Base-by-base conservation (phyloP, 805 yeast genomes). In the Pichia heedii region DNA sequence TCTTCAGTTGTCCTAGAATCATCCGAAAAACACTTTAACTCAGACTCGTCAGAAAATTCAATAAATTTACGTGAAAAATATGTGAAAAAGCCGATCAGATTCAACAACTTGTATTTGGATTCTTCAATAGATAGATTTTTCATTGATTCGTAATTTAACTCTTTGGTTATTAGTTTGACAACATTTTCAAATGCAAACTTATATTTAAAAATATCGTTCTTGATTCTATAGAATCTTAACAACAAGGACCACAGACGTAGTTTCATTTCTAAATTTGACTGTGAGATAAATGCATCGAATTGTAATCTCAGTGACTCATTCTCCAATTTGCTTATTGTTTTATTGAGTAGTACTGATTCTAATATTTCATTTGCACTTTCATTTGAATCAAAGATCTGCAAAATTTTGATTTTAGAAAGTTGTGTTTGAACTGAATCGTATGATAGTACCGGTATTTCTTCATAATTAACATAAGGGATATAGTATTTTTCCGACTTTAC, bases 171-270 rank as follows among this genome's bases (percentile, higher is more conserved):
- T 18, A 77, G 62, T 2, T 58, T 54, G 2, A 86, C 45, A 13
- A 76, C 74, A 22, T 65, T 67, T 36, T 74, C 76, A 50, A 81
- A 73, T 0, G 84, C 79, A 16, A 54, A 50, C 33, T 70, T 66
- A 29, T 71, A 68, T 21, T 70, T 67, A 0, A 59, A 58, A 2
- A 61, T 35, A 20, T 63, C 54, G 2, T 48, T 35, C 18, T 57
- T 53, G 3, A 55, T 56, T 13, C 61, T 56, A 52, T 82, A 84
- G 43, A 72, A 71, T 49, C 73, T 76, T 39, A 86, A 69, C 16
- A 89, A 64, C 21, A 82, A 70, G 27, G 75, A 76, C 95, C 97
- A 89, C 3, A 93, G 62, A 42, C 80, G 79, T 33, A 88, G 63
- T 44, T 75, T 76, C 56, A 87, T 71, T 20, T 76, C 81, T 20